Conservation (phyloP, 1,284 basidiomycete genomes). For the Golubevia sp. region DNA sequence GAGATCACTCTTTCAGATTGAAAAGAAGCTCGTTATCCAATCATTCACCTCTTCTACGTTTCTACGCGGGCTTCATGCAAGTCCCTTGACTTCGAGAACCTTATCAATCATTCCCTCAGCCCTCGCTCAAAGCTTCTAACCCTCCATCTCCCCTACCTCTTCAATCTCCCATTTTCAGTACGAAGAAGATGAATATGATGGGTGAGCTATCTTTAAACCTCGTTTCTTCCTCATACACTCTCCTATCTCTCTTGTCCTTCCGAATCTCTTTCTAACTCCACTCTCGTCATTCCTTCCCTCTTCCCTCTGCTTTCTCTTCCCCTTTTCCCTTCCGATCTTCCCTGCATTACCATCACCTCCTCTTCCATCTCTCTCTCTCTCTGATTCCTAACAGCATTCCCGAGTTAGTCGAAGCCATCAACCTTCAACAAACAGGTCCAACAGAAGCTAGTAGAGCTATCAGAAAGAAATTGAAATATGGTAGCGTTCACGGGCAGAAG, state of each 20-base stretch:
- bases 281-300: not conserved
- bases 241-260: not conserved
- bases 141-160: too few relatives aligned
- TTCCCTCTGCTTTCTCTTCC: not conserved
- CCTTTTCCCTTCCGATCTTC: too few relatives aligned
- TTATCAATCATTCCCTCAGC: too few relatives aligned
- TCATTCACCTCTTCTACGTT: too few relatives aligned
- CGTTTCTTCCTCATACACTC: not conserved
- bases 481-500: conserved; percentile 53
- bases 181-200: conserved; percentile 43
- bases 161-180: too few relatives aligned
- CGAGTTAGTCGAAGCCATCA: conserved; percentile 53
- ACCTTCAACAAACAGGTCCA: conserved; percentile 39
- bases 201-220: conserved; percentile 10
- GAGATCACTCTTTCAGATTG: too few relatives aligned
- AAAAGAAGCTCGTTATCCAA: too few relatives aligned
- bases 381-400: conserved; percentile 34
- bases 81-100: too few relatives aligned
- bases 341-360: too few relatives aligned
- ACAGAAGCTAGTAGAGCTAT: conserved; percentile 44
- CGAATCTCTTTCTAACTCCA: not conserved
- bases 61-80: too few relatives aligned
- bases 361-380: too few relatives aligned
- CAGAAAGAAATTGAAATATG: conserved; percentile 59
- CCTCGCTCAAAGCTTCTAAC: too few relatives aligned